Evolutionary conservation across 768 basidiomycete genomes (phyloP).

Genomic region (Lactifluus echinatus): DNA sequence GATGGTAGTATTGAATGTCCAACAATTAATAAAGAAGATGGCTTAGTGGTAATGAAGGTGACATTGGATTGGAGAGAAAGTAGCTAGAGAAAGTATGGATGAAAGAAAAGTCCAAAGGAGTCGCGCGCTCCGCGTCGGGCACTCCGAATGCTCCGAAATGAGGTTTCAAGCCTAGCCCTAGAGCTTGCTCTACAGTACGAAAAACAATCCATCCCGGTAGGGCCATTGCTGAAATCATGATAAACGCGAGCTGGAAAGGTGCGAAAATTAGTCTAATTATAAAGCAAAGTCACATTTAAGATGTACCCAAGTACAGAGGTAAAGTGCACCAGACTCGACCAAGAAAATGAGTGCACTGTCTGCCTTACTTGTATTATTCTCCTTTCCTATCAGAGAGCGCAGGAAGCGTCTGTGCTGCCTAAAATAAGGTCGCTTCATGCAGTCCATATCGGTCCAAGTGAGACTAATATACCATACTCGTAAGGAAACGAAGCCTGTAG

Average conservation of each 20-base stretch:
- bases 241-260: background rate
- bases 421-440: background rate
- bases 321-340: constrained; percentile 3
- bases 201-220: background rate
- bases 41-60: too few species aligned
- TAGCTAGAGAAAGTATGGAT: too few species aligned
- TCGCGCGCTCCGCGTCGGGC: too few species aligned
- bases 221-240: background rate
- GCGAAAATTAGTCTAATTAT: background rate
- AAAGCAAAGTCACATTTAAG: too few species aligned
- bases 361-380: background rate
- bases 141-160: too few species aligned
- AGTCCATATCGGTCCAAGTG: background rate
- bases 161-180: too few species aligned
- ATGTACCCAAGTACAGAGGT: constrained; percentile 5
- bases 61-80: too few species aligned
- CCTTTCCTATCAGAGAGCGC: background rate
- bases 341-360: background rate
- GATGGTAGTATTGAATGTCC: too few species aligned
- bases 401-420: constrained; percentile 5
- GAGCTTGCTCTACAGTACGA: too few species aligned
- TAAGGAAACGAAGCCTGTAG: constrained; percentile 9
- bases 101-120: too few species aligned
- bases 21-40: too few species aligned
- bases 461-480: constrained; percentile 1